phyloP scores from a whole-genome alignment of 2,329 filamentous ascomycete genomes.

The Drechslerella coelobrocha region DNA sequence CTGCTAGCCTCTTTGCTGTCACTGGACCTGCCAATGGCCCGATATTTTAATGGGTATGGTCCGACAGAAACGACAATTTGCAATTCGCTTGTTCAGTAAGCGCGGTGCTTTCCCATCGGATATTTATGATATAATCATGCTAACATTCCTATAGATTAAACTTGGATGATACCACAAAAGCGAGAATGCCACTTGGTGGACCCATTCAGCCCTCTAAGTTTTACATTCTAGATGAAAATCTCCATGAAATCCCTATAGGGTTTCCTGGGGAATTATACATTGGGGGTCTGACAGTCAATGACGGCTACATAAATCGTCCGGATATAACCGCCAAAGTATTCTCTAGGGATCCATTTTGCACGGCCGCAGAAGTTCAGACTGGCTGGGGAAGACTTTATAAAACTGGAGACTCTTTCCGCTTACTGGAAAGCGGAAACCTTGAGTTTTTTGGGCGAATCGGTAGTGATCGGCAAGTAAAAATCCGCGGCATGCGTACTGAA shows the following conservation, averaged over 20 bases:
- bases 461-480: constrained; percentile 62
- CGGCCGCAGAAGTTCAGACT: constrained; percentile 36
- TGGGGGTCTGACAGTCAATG: constrained; percentile 57
- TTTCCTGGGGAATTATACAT: constrained; percentile 61
- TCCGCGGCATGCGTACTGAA: constrained; percentile 62
- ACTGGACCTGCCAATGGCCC: constrained; percentile 8
- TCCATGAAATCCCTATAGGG: constrained; percentile 59
- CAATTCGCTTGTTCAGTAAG: constrained; percentile 20
- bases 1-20: constrained; percentile 14
- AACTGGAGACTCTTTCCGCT: constrained; percentile 59
- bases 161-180: constrained; percentile 2
- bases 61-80: constrained; percentile 22
- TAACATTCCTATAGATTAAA: constrained; percentile 4
- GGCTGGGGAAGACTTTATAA: constrained; percentile 57
- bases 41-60: constrained; percentile 25
- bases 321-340: constrained; percentile 54
- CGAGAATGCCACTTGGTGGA: constrained; percentile 50
- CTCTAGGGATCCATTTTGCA: constrained; percentile 52
- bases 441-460: constrained; percentile 58
- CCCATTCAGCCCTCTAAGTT: constrained; percentile 58
- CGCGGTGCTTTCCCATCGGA: background rate
- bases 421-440: constrained; percentile 57
- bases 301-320: constrained; percentile 57
- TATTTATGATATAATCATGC: background rate
- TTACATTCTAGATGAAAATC: constrained; percentile 60